phyloP scores from a whole-genome alignment of 495 filamentous ascomycete genomes.

The Aspergillus diversus region DNA sequence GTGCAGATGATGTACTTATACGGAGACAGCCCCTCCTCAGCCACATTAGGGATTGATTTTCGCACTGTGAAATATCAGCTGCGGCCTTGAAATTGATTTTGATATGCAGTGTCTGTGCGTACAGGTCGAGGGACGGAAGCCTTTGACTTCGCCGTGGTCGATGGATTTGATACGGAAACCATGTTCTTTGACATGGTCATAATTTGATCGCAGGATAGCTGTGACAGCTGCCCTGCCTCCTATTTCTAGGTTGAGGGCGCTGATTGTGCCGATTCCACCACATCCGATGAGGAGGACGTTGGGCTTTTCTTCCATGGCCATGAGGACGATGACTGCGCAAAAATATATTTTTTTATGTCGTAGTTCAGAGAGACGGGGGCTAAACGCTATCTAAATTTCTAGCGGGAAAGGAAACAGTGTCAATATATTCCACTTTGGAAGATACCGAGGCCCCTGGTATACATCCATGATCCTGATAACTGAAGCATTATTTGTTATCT shows the following conservation, averaged over 20 bases:
- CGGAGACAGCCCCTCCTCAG: constrained; percentile 20
- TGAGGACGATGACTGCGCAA: neutral
- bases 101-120: neutral
- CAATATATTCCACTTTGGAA: neutral
- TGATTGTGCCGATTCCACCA: constrained; percentile 57
- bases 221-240: constrained; percentile 45
- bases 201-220: constrained; percentile 60
- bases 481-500: neutral
- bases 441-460: too few species aligned
- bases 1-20: constrained; percentile 58
- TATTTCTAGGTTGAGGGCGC: constrained; percentile 49
- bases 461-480: too few species aligned
- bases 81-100: neutral
- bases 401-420: neutral
- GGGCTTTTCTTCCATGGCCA: constrained; percentile 14
- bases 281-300: constrained; percentile 50
- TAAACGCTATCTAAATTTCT: neutral
- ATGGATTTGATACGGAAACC: constrained; percentile 57
- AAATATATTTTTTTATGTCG: neutral
- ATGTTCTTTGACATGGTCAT: constrained; percentile 45
- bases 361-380: too few species aligned
- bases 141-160: constrained; percentile 30
- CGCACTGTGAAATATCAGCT: neutral
- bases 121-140: constrained; percentile 29
- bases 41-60: constrained; percentile 40